phyloP scores from a whole-genome alignment of 345 rosid species.

The rapeseed (Brassica napus) region DNA sequence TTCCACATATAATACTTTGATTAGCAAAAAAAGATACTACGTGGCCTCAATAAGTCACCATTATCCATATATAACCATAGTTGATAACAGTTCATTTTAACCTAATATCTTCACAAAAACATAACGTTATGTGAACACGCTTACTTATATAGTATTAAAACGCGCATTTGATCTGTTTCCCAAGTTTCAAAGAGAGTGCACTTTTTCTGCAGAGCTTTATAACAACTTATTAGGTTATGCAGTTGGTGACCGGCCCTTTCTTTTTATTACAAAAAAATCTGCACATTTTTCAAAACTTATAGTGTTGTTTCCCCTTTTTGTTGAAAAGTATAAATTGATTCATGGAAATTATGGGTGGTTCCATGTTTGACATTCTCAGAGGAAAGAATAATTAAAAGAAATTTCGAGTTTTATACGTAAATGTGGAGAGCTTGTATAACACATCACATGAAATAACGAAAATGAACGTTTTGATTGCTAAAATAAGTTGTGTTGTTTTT shows the following conservation, averaged over 20 bases:
- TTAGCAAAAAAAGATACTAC: background rate
- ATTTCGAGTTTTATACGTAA: background rate
- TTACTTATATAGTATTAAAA: background rate
- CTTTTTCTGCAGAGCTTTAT: constrained; percentile 34
- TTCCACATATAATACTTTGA: background rate
- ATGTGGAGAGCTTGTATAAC: background rate
- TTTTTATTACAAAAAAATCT: background rate
- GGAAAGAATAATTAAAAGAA: background rate
- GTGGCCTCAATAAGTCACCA: background rate
- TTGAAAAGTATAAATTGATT: background rate
- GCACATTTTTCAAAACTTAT: constrained; percentile 11
- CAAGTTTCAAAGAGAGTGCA: constrained; percentile 20
- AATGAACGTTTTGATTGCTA: background rate
- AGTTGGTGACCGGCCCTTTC: constrained; percentile 37
- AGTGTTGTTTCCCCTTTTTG: background rate
- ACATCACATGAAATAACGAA: background rate
- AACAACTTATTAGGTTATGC: constrained; percentile 37
- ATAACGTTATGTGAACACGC: constrained; percentile 27
- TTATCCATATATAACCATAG: constrained; percentile 3
- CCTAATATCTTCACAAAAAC: constrained; percentile 5
- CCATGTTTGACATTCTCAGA: background rate
- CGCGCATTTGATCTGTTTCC: background rate
- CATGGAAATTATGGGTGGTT: constrained; percentile 2
- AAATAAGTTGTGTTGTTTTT: background rate
- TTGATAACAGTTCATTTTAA: constrained; percentile 10